phyloP scores from a whole-genome alignment of 139 green algal genomes.

The Chlamydomonas asymmetrica region DNA sequence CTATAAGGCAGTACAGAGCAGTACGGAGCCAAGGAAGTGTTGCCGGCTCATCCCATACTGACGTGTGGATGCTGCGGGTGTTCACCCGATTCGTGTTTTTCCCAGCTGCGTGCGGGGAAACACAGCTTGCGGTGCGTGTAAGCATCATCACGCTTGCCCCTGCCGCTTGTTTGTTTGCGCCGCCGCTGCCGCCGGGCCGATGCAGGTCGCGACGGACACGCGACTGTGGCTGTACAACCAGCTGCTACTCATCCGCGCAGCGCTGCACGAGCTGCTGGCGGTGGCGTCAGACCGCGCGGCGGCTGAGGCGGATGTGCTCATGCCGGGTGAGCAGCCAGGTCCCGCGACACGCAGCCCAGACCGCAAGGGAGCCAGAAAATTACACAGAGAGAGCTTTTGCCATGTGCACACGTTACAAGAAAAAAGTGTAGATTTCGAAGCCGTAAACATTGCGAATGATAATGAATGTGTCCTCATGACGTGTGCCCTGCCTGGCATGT shows the following conservation, averaged over 20 bases:
- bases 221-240: constrained; percentile 88
- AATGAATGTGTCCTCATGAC: neutral
- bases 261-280: constrained; percentile 81
- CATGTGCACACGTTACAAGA: no score
- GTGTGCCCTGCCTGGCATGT: neutral
- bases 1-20: no score
- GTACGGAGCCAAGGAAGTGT: no score
- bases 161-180: neutral
- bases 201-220: constrained; percentile 94
- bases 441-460: no score
- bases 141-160: neutral
- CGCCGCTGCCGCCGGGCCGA: no score
- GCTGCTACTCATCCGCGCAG: constrained; percentile 65
- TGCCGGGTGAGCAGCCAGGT: constrained; percentile 82
- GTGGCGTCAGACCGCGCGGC: constrained; percentile 81
- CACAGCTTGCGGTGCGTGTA: neutral
- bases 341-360: no score
- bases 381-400: no score
- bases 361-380: no score
- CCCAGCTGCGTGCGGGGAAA: no score
- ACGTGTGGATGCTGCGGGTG: neutral
- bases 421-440: no score
- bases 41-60: no score
- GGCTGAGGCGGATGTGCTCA: constrained; percentile 86
- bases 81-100: no score